Evolutionary conservation across 2,329 filamentous ascomycete species (phyloP).

Genomic region (Botrytis aclada): DNA sequence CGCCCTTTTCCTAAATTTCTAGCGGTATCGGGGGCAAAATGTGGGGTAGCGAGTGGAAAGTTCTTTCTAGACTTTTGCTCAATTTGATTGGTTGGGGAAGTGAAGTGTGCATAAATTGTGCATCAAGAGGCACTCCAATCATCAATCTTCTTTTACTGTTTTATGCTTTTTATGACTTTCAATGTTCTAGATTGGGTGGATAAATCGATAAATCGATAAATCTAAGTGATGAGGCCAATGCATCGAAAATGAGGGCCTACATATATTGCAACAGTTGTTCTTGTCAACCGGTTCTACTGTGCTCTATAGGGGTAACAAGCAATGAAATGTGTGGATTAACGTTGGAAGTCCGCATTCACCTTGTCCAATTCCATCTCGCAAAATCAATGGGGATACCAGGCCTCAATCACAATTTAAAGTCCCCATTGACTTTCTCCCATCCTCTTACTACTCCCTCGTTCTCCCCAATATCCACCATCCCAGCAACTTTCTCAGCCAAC

Average conservation of each 20-base stretch:
- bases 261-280: not conserved
- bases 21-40: constrained; percentile 22
- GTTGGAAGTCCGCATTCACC: not conserved
- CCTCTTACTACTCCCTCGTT: constrained; percentile 21
- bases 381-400: not conserved
- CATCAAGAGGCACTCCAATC: constrained; percentile 4
- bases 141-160: not conserved
- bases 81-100: constrained; percentile 1
- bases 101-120: not conserved
- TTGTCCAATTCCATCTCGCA: not conserved
- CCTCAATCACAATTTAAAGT: constrained; percentile 35
- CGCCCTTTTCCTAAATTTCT: constrained; percentile 9
- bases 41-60: constrained; percentile 13
- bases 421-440: constrained; percentile 37
- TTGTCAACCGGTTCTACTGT: not conserved
- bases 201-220: constrained; percentile 11
- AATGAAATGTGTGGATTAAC: not conserved
- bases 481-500: constrained; percentile 68
- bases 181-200: not conserved
- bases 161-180: not conserved
- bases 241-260: not conserved
- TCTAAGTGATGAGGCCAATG: not conserved
- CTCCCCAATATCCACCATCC: constrained; percentile 16
- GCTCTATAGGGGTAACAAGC: not conserved
- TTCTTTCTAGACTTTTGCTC: not conserved